Base-by-base conservation (phyloP, 768 basidiomycete species). In the Tubosaeta sp. region DNA sequence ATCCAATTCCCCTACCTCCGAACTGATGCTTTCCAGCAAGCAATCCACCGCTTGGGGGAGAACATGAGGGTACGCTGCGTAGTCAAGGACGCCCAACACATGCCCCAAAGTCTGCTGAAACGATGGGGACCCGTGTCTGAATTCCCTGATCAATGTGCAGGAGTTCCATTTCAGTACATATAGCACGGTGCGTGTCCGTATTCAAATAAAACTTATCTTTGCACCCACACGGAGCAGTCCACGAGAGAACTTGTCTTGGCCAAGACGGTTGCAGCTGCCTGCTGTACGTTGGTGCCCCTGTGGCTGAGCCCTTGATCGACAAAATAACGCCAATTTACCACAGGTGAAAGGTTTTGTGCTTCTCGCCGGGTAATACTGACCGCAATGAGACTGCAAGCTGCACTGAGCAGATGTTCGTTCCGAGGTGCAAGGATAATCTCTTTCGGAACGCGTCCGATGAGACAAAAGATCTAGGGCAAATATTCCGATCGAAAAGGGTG, bases 41-140 rank as follows among this genome's bases (percentile, higher is more conserved):
- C 80, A 86, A 17, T 69, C 60, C 43, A 86, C 69, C 2, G 74
- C 84, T 57, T 77, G 70, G n/a, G 71, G 59, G 38, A 88, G 72
- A 42, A 77, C 80, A 64, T 78, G 74, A 22, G 76, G 73, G 67
- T 81, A 72, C 6, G 73, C 68, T 42, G 74, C 70, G 65, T 89
- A 95, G 65, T 86, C 78, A 38, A 93, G 66, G 27, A 75, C 71
- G 13, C 91, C 88, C 26, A 95, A 71, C 33, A 87, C 69, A 48
- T 80, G 76, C 19, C 85, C 86, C 33, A 91, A 74, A 61, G 85
- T 85, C 68, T 91, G 89, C 63, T 91, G 88, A 57, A 83, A 69
- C 9, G 70, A 62, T 16, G 82, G 74, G 13, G 74, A 66, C 42
- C 79, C 79, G 38, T 71, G 67, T 46, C 68, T 76, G 55, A 86